A percentile compares a stretch with the other conserved stretches of the same genome.
phyloP scores from a whole-genome alignment of 345 rosid genomes.

The Dovyalis caffra region DNA sequence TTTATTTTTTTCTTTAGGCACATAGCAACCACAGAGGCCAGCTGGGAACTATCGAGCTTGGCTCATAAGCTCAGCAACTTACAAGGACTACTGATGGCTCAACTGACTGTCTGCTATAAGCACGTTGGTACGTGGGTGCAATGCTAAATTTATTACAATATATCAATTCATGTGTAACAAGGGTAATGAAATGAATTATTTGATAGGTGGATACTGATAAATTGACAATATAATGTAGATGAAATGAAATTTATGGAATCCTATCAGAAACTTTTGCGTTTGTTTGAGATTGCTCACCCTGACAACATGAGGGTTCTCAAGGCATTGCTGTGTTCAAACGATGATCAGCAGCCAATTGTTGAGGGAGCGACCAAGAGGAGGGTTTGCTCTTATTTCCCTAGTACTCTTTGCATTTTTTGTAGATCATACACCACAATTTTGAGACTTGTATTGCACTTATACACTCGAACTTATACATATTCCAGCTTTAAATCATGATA shows the following conservation, averaged over 20 bases:
- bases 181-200: neutral
- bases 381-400: conserved; percentile 28
- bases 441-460: no score
- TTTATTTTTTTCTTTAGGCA: conserved; percentile 15
- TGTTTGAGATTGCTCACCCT: conserved; percentile 33
- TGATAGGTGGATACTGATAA: neutral
- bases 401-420: no score
- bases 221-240: conserved; percentile 28
- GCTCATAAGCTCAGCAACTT: conserved; percentile 45
- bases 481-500: no score
- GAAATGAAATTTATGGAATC: conserved; percentile 33
- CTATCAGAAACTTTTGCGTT: conserved; percentile 31
- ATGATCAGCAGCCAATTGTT: conserved; percentile 44
- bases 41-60: conserved; percentile 53
- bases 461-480: no score
- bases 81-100: conserved; percentile 35
- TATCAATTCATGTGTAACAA: neutral
- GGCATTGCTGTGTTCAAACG: conserved; percentile 42
- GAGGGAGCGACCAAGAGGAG: conserved; percentile 38
- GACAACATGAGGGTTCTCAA: conserved; percentile 50
- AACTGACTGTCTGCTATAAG: conserved; percentile 31
- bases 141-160: neutral
- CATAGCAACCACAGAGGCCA: conserved; percentile 32
- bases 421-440: no score
- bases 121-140: conserved; percentile 45